Percentiles rank a stretch among this genome's conserved stretches.
Conservation (phyloP, 73 alveolate genomes). For the Symbiodinium pilosum region DNA sequence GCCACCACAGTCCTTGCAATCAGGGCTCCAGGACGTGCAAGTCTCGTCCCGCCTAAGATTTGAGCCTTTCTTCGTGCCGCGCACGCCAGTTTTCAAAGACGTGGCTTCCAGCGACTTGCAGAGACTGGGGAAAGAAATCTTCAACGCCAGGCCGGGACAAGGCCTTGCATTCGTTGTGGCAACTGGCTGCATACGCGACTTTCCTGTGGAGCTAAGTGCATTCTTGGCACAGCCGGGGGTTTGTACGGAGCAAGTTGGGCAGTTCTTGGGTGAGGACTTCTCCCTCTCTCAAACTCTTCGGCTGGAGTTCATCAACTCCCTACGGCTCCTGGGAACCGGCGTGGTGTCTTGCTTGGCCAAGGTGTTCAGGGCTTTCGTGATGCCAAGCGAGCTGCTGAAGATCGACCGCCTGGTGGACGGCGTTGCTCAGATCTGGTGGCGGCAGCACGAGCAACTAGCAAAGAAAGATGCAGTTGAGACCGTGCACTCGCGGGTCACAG, state of each 20-base stretch:
- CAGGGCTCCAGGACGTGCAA: constrained; percentile 1
- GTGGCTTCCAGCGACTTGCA: neutral
- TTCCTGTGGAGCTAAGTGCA: constrained; percentile 74
- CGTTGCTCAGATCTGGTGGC: constrained; percentile 91
- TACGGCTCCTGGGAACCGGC: constrained; percentile 66
- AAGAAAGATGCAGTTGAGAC: constrained; percentile 8
- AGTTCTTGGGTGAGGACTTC: constrained; percentile 81
- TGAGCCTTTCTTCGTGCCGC: constrained; percentile 94
- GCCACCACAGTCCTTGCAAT: constrained; percentile 11
- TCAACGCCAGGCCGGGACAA: constrained; percentile 73
- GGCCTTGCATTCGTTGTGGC: constrained; percentile 85
- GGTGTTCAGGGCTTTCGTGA: constrained; percentile 79
- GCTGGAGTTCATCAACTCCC: constrained; percentile 83
- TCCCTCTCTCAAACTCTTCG: constrained; percentile 85
- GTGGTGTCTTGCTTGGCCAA: constrained; percentile 93
- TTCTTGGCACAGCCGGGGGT: constrained; percentile 60
- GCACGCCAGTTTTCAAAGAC: constrained; percentile 60
- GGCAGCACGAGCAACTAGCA: constrained; percentile 82
- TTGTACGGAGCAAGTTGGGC: constrained; percentile 47
- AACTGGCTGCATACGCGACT: constrained; percentile 71
- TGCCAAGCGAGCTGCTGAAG: constrained; percentile 65
- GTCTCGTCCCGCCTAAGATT: constrained; percentile 69
- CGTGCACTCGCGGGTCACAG: neutral
- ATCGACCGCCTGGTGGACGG: constrained; percentile 94
- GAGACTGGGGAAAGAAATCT: constrained; percentile 31